A percentile compares a stretch with the other conserved stretches of the same genome.
Evolutionary conservation across 257 asterid genomes (phyloP).

Genomic region (Nicotiana otophora): DNA sequence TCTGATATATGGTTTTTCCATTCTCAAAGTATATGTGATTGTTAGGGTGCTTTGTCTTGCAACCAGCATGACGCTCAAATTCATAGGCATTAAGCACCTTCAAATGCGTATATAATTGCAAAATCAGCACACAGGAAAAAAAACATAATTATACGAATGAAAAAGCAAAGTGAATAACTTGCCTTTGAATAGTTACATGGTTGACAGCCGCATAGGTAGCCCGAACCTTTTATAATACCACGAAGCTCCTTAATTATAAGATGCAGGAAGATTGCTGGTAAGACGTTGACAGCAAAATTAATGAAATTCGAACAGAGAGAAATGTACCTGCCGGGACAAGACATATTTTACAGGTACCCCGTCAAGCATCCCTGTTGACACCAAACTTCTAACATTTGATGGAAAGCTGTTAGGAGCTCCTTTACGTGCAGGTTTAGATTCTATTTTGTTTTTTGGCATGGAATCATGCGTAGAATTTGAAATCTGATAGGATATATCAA

Average conservation of each 20-base stretch:
- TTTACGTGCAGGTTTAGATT: slow-evolving; percentile 55
- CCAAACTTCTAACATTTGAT: slow-evolving; percentile 87
- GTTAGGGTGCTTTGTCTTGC: slow-evolving; percentile 94
- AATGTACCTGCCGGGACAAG: slow-evolving; percentile 62
- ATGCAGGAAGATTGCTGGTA: slow-evolving; percentile 4
- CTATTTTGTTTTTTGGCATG: slow-evolving; percentile 44
- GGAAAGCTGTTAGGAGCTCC: slow-evolving; percentile 97
- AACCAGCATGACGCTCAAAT: slow-evolving; percentile 90
- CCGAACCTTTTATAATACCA: slow-evolving; percentile 86
- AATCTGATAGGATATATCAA: slow-evolving; percentile 26
- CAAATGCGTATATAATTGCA: neutral
- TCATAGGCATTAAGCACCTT: slow-evolving; percentile 89
- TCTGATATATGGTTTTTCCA: slow-evolving; percentile 88
- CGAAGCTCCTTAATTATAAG: slow-evolving; percentile 55
- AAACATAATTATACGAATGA: neutral
- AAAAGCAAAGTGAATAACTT: slow-evolving; percentile 15
- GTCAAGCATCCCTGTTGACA: slow-evolving; percentile 90
- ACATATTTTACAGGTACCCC: slow-evolving; percentile 86
- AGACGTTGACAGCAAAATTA: slow-evolving; percentile 3
- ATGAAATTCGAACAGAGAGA: neutral
- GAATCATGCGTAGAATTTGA: slow-evolving; percentile 43
- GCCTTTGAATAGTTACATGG: slow-evolving; percentile 81
- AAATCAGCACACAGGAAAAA: neutral
- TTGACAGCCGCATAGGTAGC: slow-evolving; percentile 89
- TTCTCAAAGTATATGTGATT: slow-evolving; percentile 87